phyloP scores from a whole-genome alignment of 2,329 filamentous ascomycete species.

The Pseudofabraea citricarpa region DNA sequence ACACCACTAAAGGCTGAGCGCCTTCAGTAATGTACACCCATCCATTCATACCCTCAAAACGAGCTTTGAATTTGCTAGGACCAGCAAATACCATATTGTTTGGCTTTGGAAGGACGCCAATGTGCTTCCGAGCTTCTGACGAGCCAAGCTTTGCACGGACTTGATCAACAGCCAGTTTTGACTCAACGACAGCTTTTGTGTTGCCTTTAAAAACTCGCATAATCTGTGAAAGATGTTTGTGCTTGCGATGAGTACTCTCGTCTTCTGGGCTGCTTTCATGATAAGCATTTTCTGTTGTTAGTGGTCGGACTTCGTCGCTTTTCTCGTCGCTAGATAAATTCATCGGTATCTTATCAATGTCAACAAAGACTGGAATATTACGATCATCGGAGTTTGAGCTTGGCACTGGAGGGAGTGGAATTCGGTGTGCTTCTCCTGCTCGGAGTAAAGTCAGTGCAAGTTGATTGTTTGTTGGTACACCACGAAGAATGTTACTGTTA shows the following conservation, averaged over 20 bases:
- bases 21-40: constrained; percentile 62
- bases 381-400: constrained; percentile 16
- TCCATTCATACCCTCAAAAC: constrained; percentile 67
- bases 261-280: constrained; percentile 23
- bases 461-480: constrained; percentile 77
- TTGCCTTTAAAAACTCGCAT: constrained; percentile 39
- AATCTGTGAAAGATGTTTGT: constrained; percentile 37
- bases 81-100: constrained; percentile 48
- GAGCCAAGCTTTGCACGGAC: constrained; percentile 48
- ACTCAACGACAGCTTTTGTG: not conserved
- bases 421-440: constrained; percentile 71
- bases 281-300: too few relatives aligned
- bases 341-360: constrained; percentile 11
- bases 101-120: constrained; percentile 55
- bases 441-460: constrained; percentile 74
- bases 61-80: constrained; percentile 68
- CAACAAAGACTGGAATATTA: not conserved
- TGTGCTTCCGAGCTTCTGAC: constrained; percentile 58
- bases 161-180: not conserved
- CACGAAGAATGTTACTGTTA: constrained; percentile 70
- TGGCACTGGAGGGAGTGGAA: constrained; percentile 55
- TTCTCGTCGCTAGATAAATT: too few relatives aligned
- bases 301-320: too few relatives aligned
- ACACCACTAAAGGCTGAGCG: constrained; percentile 58
- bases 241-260: constrained; percentile 21